These are phyloP conservation scores for Claviceps pusilla DNA, from an alignment of 2,329 filamentous ascomycete species.

Conservation along the genomic window DNA sequence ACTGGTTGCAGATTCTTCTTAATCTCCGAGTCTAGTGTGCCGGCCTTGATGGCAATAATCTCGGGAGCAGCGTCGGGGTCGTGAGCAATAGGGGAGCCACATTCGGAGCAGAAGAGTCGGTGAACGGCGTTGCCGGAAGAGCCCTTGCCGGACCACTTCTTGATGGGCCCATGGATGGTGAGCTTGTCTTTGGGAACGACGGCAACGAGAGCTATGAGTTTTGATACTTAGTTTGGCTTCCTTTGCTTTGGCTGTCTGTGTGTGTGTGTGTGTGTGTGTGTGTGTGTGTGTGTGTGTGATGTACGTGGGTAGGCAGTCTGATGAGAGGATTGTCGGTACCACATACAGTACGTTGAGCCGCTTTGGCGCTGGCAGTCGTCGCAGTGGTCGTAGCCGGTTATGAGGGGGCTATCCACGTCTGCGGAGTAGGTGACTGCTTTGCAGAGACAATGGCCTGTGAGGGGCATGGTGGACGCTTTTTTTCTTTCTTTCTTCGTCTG, in stretches of 20 bases:
- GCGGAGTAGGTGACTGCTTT: constrained; percentile 54
- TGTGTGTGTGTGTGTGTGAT: neutral
- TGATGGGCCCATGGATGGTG: constrained; percentile 46
- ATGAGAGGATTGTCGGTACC: neutral
- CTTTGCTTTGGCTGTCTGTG: constrained; percentile 16
- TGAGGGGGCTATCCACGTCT: constrained; percentile 33
- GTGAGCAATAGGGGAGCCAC: constrained; percentile 55
- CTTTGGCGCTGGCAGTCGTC: constrained; percentile 59
- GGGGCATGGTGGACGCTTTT: constrained; percentile 36
- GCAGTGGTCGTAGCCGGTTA: constrained; percentile 55
- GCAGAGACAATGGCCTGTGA: constrained; percentile 57
- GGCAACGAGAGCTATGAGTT: constrained; percentile 42
- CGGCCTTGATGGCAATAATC: constrained; percentile 56
- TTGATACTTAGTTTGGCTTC: constrained; percentile 9
- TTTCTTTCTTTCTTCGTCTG: neutral
- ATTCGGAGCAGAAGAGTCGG: constrained; percentile 55
- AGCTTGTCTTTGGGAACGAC: constrained; percentile 53
- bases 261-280: neutral
- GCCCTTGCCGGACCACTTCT: constrained; percentile 47
- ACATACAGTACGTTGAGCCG: constrained; percentile 52
- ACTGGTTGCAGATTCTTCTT: constrained; percentile 55
- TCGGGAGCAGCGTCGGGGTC: constrained; percentile 55
- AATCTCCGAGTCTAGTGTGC: constrained; percentile 46
- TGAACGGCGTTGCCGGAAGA: constrained; percentile 48
- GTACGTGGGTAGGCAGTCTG: neutral